Evolutionary conservation across 2,329 filamentous ascomycete genomes (phyloP).

Genomic region (Helminthosporium solani): DNA sequence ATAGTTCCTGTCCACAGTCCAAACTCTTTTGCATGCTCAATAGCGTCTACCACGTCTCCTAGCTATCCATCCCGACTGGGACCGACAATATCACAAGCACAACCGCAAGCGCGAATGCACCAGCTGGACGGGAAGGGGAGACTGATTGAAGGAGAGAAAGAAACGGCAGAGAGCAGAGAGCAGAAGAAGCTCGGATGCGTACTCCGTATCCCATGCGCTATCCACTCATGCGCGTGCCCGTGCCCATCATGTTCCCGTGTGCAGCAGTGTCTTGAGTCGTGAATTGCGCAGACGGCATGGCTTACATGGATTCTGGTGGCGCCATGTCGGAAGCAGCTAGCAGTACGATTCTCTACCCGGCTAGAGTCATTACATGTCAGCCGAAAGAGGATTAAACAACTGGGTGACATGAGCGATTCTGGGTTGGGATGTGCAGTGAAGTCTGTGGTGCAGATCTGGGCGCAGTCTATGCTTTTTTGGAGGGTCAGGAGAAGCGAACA

Average conservation of each 20-base stretch:
- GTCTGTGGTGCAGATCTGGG: background rate
- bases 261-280: background rate
- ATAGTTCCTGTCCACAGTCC: slow-evolving; percentile 2
- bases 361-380: background rate
- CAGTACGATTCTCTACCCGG: background rate
- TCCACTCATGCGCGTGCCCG: background rate
- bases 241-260: background rate
- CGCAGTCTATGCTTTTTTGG: slow-evolving; percentile 5
- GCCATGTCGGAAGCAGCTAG: slow-evolving; percentile 12
- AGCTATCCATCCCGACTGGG: background rate
- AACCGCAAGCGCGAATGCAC: background rate
- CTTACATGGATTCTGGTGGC: slow-evolving; percentile 10
- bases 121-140: background rate
- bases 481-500: too few species aligned
- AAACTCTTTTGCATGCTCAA: slow-evolving; percentile 13
- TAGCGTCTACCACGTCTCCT: background rate
- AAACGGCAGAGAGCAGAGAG: too few species aligned
- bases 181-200: too few species aligned
- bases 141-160: too few species aligned
- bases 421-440: background rate
- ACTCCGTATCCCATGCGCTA: too few species aligned
- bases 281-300: slow-evolving; percentile 10
- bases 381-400: background rate
- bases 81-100: background rate
- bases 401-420: slow-evolving; percentile 3